These are phyloP conservation scores for Diplocarpon mali DNA, from an alignment of 2,329 filamentous ascomycete species.

Conservation along the genomic window DNA sequence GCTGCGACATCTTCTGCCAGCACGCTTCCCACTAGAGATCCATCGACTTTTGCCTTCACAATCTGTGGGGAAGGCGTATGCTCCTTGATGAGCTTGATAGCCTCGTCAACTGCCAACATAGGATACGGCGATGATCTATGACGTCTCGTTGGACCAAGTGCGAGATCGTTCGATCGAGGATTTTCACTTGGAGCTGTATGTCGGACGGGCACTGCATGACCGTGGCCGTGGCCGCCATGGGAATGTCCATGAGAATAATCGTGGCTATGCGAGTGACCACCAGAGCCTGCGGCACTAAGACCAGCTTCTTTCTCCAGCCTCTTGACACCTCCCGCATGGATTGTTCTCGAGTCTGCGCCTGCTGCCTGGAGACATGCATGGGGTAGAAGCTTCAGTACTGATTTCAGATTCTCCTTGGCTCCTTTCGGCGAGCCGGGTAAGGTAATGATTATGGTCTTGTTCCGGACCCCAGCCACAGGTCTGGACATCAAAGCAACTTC, in stretches of 20 bases:
- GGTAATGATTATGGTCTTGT: constrained; percentile 74
- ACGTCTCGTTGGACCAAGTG: constrained; percentile 53
- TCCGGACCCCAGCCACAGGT: constrained; percentile 78
- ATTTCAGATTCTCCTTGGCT: constrained; percentile 83
- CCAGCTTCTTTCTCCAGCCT: constrained; percentile 79
- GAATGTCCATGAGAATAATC: constrained; percentile 32
- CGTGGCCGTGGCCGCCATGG: constrained; percentile 47
- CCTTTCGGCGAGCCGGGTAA: constrained; percentile 92
- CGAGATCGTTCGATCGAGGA: constrained; percentile 48
- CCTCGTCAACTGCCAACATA: constrained; percentile 79
- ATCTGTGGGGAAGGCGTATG: constrained; percentile 56
- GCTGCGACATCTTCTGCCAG: constrained; percentile 76
- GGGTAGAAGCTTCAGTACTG: constrained; percentile 78
- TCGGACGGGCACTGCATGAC: constrained; percentile 51
- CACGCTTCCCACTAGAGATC: constrained; percentile 60
- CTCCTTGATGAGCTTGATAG: constrained; percentile 59
- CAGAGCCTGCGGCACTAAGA: constrained; percentile 30
- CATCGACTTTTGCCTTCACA: constrained; percentile 48
- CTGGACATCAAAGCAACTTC: constrained; percentile 93
- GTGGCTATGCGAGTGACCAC: constrained; percentile 39
- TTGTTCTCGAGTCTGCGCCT: constrained; percentile 65
- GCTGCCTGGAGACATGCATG: constrained; percentile 89
- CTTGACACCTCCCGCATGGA: constrained; percentile 73
- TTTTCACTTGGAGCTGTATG: constrained; percentile 57
- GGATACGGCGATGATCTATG: constrained; percentile 83